A percentile compares a stretch with the other conserved stretches of the same genome.
Evolutionary conservation across 2,329 filamentous ascomycete genomes (phyloP).

Genomic region (Diaporthe australafricana): DNA sequence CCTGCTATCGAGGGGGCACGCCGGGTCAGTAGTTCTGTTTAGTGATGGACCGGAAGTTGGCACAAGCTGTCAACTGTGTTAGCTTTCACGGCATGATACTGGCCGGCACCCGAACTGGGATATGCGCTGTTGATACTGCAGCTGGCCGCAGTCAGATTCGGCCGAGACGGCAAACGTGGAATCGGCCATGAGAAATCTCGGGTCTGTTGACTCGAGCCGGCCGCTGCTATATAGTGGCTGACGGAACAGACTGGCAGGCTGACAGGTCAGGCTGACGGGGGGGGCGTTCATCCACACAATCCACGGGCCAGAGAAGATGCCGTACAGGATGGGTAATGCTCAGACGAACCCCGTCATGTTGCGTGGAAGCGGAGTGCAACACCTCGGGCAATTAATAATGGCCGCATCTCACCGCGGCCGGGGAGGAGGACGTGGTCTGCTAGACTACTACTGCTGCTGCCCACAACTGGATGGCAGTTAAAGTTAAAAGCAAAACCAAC

Average conservation of each 20-base stretch:
- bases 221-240: neutral
- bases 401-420: neutral
- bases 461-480: constrained; percentile 15
- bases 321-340: constrained; percentile 1
- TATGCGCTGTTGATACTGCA: neutral
- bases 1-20: neutral
- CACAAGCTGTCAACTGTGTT: constrained; percentile 11
- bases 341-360: constrained; percentile 17
- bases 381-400: constrained; percentile 15
- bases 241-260: neutral
- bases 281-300: neutral
- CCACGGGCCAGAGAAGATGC: neutral
- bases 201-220: neutral
- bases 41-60: neutral
- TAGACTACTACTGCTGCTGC: too few species aligned
- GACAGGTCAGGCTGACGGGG: constrained; percentile 4
- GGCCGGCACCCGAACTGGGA: constrained; percentile 10
- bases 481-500: constrained; percentile 25
- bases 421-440: neutral
- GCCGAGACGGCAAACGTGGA: constrained; percentile 8
- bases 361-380: neutral
- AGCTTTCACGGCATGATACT: neutral
- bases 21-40: too few species aligned
- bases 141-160: neutral
- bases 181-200: neutral